Percentiles rank a stretch among this genome's conserved stretches.
Evolutionary conservation across 345 rosid genomes (phyloP).

Genomic region (Syzygium grande): DNA sequence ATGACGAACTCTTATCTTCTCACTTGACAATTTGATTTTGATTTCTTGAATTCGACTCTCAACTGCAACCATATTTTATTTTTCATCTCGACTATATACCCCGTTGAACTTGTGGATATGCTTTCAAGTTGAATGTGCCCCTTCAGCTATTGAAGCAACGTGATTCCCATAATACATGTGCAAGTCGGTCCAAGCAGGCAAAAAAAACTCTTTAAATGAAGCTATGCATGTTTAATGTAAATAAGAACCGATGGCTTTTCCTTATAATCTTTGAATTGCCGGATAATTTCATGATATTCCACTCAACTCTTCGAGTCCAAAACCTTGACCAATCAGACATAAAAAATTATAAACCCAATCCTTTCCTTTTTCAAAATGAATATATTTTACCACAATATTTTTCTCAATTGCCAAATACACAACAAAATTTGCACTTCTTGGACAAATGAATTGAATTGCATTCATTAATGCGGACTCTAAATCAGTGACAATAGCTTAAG

Average conservation of each 20-base stretch:
- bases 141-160: neutral
- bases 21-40: neutral
- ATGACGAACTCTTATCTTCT: neutral
- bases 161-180: neutral
- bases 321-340: neutral
- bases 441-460: neutral
- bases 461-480: too few species aligned
- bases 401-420: neutral
- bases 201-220: neutral
- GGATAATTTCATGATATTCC: neutral
- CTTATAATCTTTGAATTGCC: neutral
- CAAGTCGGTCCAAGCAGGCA: neutral
- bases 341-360: neutral
- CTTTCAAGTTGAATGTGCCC: neutral
- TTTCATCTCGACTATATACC: neutral
- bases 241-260: neutral
- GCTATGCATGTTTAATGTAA: neutral
- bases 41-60: neutral
- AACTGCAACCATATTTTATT: neutral
- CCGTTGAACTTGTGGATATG: neutral
- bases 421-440: neutral
- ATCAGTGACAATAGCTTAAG: neutral
- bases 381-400: neutral
- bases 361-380: neutral
- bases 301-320: neutral